phyloP scores from a whole-genome alignment of 352 stramenopile genomes.

The Pythium rishiriense region DNA sequence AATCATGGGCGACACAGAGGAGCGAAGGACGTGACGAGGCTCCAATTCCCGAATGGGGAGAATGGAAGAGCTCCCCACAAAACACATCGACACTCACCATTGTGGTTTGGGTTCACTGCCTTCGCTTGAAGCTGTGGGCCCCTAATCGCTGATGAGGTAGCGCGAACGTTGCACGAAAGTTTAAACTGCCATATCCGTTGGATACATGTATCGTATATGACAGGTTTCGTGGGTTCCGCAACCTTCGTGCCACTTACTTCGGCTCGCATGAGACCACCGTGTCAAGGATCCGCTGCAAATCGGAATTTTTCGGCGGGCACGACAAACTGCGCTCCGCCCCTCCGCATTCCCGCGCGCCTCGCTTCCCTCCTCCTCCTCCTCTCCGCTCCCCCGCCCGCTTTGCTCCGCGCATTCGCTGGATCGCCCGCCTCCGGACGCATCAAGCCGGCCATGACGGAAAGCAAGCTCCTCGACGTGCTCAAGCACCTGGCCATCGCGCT shows the following conservation, averaged over 20 bases:
- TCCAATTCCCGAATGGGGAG: no score
- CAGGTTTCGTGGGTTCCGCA: neutral
- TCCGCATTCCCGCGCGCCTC: neutral
- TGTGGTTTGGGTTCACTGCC: neutral
- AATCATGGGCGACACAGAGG: constrained; percentile 4
- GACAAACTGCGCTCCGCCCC: neutral
- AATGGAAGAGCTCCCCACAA: neutral
- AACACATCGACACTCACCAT: no score
- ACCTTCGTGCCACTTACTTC: neutral
- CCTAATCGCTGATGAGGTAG: constrained; percentile 1
- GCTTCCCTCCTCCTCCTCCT: constrained; percentile 3
- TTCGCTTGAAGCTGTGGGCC: constrained; percentile 9
- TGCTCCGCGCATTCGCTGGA: neutral
- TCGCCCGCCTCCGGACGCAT: neutral
- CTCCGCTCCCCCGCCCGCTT: neutral
- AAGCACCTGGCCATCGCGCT: constrained; percentile 11
- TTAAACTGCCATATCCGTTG: neutral
- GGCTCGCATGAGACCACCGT: no score
- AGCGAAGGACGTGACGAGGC: neutral
- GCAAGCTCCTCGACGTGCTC: constrained; percentile 14
- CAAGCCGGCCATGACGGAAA: constrained; percentile 1
- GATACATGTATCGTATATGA: neutral
- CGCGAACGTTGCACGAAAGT: constrained; percentile 1
- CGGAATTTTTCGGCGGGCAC: constrained; percentile 1
- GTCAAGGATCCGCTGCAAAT: neutral